A percentile compares a stretch with the other conserved stretches of the same genome.
These are phyloP conservation scores for Talaromyces funiculosus DNA, from an alignment of 2,329 filamentous ascomycete species.

Conservation along the genomic window DNA sequence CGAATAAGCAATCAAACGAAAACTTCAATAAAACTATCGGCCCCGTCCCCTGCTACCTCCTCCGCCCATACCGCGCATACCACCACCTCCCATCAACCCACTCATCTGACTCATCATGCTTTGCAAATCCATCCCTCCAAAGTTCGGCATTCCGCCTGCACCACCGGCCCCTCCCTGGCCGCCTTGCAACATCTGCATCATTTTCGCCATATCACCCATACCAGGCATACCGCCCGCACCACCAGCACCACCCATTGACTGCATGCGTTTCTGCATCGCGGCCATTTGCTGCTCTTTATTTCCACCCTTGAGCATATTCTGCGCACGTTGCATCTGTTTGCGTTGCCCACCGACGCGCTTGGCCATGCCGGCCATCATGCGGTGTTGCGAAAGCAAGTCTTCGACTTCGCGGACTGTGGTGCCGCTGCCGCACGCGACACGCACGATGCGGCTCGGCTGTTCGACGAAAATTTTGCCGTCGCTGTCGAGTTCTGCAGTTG, in stretches of 20 bases:
- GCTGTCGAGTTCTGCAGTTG: slow-evolving; percentile 86
- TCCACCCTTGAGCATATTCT: slow-evolving; percentile 81
- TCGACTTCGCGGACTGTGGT: slow-evolving; percentile 91
- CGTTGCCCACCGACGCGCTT: slow-evolving; percentile 98
- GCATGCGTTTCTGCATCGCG: slow-evolving; percentile 92
- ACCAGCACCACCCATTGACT: slow-evolving; percentile 77
- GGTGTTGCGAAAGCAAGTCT: slow-evolving; percentile 92
- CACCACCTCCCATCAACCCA: slow-evolving; percentile 48
- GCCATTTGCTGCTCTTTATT: slow-evolving; percentile 93
- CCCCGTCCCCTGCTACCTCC: slow-evolving; percentile 23
- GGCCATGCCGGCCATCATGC: slow-evolving; percentile 98
- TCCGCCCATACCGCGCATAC: slow-evolving; percentile 8
- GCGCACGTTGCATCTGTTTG: slow-evolving; percentile 94
- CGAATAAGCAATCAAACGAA: neutral
- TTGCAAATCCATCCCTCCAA: slow-evolving; percentile 56
- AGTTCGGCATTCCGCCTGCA: slow-evolving; percentile 57
- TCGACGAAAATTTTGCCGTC: slow-evolving; percentile 93
- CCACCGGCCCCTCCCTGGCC: slow-evolving; percentile 60
- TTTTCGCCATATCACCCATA: slow-evolving; percentile 83
- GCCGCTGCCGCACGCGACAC: slow-evolving; percentile 82
- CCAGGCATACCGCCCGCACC: slow-evolving; percentile 55
- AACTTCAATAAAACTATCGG: slow-evolving; percentile 13
- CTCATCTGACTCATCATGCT: slow-evolving; percentile 74
- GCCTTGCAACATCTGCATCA: slow-evolving; percentile 90
- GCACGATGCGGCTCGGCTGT: slow-evolving; percentile 86